Evolutionary conservation across 2,329 filamentous ascomycete species (phyloP), one percentile per base, ranked within the genome.

Genomic region (Stylonectria norvegica): DNA sequence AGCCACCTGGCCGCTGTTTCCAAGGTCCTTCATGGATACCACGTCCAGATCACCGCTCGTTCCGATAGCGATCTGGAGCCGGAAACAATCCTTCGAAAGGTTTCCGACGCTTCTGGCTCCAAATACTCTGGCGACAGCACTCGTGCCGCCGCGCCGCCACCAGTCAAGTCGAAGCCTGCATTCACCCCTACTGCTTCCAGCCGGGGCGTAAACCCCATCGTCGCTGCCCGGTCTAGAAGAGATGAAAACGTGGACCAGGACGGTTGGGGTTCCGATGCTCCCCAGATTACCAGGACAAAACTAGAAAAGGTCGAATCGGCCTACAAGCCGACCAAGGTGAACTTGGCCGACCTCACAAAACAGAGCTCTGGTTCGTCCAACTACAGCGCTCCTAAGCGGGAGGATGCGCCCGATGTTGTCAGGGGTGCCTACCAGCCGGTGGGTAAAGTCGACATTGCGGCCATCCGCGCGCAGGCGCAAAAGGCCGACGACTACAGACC

Each of bases 391-490:
- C 56, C 68, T 28, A 61, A 64, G 37, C 58, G 62, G 25, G 67
- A 76, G 33, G 72, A 78, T 34, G 63, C 66, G 5, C 41, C 53
- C 22, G 53, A 65, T 17, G 78, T 96, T 15, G 81, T 97, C 36
- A 86, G 70, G 58, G 93, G 93, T 31, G 85, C 78, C 12, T 98
- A 98, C 65, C 89, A 96, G 63, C 93, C 93, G 15, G 72, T 98
- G 55, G 93, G 93, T 41, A 97, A 96, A 69, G 86, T 98, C n/a
- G 90, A 98, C 59, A 97, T 98, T 66, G 86, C 85, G 17, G 90
- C 89, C 25, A 85, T 98, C 52, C 81, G 93, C 48, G 83, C 74
- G 62, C 88, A 77, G 71, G 89, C 68, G 59, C 83, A 73, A 71
- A 83, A 72, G 56, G 73, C 63, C 65, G 76, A 76, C 32, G 89